These are phyloP conservation scores for Diversispora epigaea DNA, from an alignment of 192 early-diverging fungal species.

Conservation along the genomic window DNA sequence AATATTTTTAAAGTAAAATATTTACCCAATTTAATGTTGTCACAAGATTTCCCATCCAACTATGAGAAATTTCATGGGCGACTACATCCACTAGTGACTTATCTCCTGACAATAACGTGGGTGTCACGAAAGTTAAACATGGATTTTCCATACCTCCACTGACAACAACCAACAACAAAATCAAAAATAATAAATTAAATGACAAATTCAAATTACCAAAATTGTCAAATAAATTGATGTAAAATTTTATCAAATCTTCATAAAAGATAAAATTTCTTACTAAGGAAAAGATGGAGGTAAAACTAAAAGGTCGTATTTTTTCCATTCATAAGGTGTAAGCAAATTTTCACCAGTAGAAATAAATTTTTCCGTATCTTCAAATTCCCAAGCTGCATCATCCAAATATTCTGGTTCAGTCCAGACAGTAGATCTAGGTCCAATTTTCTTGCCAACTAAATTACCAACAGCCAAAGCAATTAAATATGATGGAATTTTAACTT, in stretches of 20 bases:
- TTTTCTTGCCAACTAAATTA: slow-evolving; percentile 73
- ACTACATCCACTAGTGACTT: slow-evolving; percentile 91
- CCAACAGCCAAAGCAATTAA: slow-evolving; percentile 94
- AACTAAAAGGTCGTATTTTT: slow-evolving; percentile 90
- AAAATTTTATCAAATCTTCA: neutral
- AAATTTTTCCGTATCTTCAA: slow-evolving; percentile 72
- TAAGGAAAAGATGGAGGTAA: slow-evolving; percentile 88
- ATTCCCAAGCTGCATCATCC: slow-evolving; percentile 92
- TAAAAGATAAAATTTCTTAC: slow-evolving; percentile 28
- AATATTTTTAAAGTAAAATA: slow-evolving; percentile 1
- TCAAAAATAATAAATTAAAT: slow-evolving; percentile 18
- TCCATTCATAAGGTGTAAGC: slow-evolving; percentile 94
- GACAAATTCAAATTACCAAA: neutral
- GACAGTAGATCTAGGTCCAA: slow-evolving; percentile 92
- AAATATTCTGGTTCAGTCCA: slow-evolving; percentile 94
- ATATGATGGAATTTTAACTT: slow-evolving; percentile 90
- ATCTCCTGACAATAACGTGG: slow-evolving; percentile 93
- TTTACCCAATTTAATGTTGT: slow-evolving; percentile 80
- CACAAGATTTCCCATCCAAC: slow-evolving; percentile 87
- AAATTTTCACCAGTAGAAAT: slow-evolving; percentile 67
- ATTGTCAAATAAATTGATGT: neutral
- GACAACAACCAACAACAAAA: too few relatives aligned
- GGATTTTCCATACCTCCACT: slow-evolving; percentile 95
- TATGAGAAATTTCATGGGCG: slow-evolving; percentile 92
- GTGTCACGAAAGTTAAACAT: slow-evolving; percentile 97